Evolutionary conservation across 805 yeast genomes (phyloP), one percentile per base, ranked within the genome.

Genomic region (Ogataea haglerorum): DNA sequence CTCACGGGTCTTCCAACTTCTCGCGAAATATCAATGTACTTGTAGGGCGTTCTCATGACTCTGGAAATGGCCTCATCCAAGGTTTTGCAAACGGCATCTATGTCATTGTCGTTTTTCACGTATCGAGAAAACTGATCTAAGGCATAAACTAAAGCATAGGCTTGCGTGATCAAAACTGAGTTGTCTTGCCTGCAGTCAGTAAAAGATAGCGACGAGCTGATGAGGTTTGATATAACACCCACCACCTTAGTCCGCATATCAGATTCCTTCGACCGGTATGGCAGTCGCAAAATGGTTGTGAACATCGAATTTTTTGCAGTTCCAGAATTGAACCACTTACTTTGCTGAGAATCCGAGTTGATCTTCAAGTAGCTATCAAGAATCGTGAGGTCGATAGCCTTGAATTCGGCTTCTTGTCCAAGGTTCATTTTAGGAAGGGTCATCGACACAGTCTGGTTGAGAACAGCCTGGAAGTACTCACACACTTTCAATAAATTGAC

Each of bases 301-400:
- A 87, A 88, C 32, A 85, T 65, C 0, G 95, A 80, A 40, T 72
- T 69, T 13, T 67, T 65, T 1, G 63, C 54, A 6, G 65, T 68
- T 2, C 70, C 45, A 19, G 73, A 65, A 55, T 76, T 82, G 89
- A 93, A 89, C 96, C 96, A 90, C 60, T 81, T 85, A 23, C 79
- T 70, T 24, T 57, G 58, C 12, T 43, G 49, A 8, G 73, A 51
- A 15, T 49, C 67, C 15, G 80, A 76, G 47, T 79, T 86, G 10
- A 82, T 64, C 44, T 79, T 80, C 47, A 89, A 67, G 43, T 76
- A 77, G 33, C 72, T 70, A 47, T 82, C 83, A 30, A 84, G 62
- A 19, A 80, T 61, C 0, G 76, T 69, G 45, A 84, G 61, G 45
- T 82, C 87, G 23, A 75, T 64, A 27, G 80, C 79, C 6, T 68